Evolutionary conservation across 2,329 filamentous ascomycete species (phyloP).

Genomic region (Stylonectria norvegica): DNA sequence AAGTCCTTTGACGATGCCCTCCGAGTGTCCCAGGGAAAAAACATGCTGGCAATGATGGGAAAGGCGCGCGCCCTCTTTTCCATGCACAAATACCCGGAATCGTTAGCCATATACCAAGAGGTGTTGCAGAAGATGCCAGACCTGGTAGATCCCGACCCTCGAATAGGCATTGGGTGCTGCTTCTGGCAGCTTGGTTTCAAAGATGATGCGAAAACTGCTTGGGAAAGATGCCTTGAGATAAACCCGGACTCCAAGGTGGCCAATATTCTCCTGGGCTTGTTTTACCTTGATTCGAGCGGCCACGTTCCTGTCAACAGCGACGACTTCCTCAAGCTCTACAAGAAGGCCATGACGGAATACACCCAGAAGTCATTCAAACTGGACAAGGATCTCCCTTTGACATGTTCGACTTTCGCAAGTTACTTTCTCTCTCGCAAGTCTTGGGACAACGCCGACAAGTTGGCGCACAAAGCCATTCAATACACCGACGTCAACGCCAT

Average conservation of each 20-base stretch:
- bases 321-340: conserved; percentile 81
- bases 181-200: conserved; percentile 96
- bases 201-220: conserved; percentile 84
- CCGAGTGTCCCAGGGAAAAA: conserved; percentile 77
- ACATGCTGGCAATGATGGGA: conserved; percentile 88
- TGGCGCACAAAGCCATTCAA: conserved; percentile 91
- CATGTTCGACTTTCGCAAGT: conserved; percentile 82
- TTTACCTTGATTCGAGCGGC: conserved; percentile 83
- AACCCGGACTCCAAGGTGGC: conserved; percentile 81
- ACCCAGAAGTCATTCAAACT: conserved; percentile 91
- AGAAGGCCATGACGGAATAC: conserved; percentile 90
- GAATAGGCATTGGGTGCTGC: conserved; percentile 94
- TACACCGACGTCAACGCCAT: conserved; percentile 95
- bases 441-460: conserved; percentile 75
- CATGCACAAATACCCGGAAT: conserved; percentile 79
- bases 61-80: conserved; percentile 85
- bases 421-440: conserved; percentile 86
- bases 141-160: conserved; percentile 86
- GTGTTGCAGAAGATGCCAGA: conserved; percentile 82
- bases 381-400: conserved; percentile 85
- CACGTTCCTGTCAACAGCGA: conserved; percentile 79
- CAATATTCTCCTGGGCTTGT: conserved; percentile 84
- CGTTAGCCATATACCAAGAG: conserved; percentile 81
- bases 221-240: conserved; percentile 83
- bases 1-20: conserved; percentile 96